Base-by-base conservation (phyloP, 805 yeast genomes). In the Komagataella pastoris region DNA sequence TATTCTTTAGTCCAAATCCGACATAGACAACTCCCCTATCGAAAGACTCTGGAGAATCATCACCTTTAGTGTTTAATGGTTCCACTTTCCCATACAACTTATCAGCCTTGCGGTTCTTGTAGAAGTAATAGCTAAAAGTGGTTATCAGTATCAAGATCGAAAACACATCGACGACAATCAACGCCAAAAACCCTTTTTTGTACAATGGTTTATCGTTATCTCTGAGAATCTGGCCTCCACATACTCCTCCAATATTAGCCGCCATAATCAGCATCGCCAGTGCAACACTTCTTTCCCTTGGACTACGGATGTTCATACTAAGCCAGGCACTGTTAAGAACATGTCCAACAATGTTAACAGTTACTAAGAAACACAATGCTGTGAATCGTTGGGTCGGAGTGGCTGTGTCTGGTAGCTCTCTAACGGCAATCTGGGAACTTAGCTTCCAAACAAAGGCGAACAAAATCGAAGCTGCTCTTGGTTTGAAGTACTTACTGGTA, bases 131-230 rank as follows among this genome's bases (percentile, higher is more conserved):
- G 8, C 45, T 52, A 51, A 71, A 71, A 2, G 71, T 57, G 1
- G 60, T 51, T 3, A 69, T 17, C 40, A 30, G n/a, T 30, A 30
- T 10, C 14, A 30, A 30, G 40, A 30, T 30, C 40, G 30, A 55
- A 44, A 53, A 46, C 55, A 1, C 59, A 60, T 0, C 72, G 53
- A 30, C 69, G 57, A 10, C 63, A 48, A 72, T 65, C 54, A 76
- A 65, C 17, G 60, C 69, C 14, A 56, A 54, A 55, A 83, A 81
- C 46, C 89, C 90, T 19, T 74, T 64, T 44, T 24, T 51, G 50
- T 57, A 57, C 17, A 50, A 24, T 7, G 59, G 59, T 17, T 47
- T 52, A 49, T 57, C 60, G 44, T 49, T 45, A 10, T 49, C 51
- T 51, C 59, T 53, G 46, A 56, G 44, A 8, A 55, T 53, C 47